Conservation (phyloP, 2,329 filamentous ascomycete genomes). For the Curvularia hawaiiensis region DNA sequence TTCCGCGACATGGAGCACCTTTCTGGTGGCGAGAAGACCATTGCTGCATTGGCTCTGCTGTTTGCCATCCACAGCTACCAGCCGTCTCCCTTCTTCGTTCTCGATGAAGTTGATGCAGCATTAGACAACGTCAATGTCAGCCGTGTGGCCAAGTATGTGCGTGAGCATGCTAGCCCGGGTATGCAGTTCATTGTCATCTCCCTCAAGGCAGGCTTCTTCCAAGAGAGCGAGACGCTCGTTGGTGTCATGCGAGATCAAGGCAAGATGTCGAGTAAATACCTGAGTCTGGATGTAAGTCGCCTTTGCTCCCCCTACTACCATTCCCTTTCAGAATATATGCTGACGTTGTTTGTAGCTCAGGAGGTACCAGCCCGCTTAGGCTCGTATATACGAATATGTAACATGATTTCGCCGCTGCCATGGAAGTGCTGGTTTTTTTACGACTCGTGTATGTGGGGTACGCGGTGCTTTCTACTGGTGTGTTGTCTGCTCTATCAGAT, state of each 20-base stretch:
- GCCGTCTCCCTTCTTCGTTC: constrained; percentile 94
- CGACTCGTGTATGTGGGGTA: not conserved
- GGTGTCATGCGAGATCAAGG: constrained; percentile 95
- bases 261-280: constrained; percentile 86
- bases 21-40: constrained; percentile 97
- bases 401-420: not conserved
- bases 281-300: constrained; percentile 89
- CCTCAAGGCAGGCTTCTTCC: constrained; percentile 93
- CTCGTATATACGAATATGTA: not conserved
- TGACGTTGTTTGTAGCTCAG: constrained; percentile 10
- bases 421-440: not conserved
- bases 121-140: constrained; percentile 98
- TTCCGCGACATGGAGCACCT: constrained; percentile 99
- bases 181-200: constrained; percentile 99
- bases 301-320: not conserved
- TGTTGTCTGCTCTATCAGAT: not conserved
- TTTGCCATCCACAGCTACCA: constrained; percentile 98
- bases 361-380: constrained; percentile 10
- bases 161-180: constrained; percentile 89
- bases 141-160: constrained; percentile 95
- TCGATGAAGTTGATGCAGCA: constrained; percentile 97
- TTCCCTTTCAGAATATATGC: not conserved
- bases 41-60: constrained; percentile 93
- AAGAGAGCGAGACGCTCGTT: constrained; percentile 93
- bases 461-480: not conserved